Evolutionary conservation across 225 moss, liverwort and hornwort genomes (phyloP).

Genomic region (Climacium dendroides): DNA sequence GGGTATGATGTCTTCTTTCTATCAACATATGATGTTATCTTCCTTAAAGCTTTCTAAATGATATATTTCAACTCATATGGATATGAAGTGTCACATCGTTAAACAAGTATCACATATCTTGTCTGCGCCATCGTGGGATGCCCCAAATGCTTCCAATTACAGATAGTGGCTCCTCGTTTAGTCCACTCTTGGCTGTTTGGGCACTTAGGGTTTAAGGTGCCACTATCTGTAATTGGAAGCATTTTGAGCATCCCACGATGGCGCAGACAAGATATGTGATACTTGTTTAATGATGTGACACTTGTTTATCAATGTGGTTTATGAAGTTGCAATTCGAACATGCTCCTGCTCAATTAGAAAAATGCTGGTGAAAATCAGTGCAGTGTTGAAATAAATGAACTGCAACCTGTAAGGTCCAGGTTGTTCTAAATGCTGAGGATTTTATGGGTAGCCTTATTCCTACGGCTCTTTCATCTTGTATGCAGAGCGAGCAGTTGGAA

Average conservation of each 20-base stretch:
- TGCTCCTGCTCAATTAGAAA: background rate
- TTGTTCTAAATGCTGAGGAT: background rate
- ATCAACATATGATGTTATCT: background rate
- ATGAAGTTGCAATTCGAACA: background rate
- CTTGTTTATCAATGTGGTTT: background rate
- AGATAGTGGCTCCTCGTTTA: background rate
- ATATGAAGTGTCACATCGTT: background rate
- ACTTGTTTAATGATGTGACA: background rate
- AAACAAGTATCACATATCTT: background rate
- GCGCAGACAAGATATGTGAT: background rate
- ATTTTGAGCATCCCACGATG: background rate
- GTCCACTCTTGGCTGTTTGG: background rate
- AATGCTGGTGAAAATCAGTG: background rate
- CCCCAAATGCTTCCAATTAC: background rate
- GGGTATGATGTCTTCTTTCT: background rate
- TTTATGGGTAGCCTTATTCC: background rate
- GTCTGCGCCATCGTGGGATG: background rate
- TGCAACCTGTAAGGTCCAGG: background rate
- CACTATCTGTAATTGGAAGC: background rate
- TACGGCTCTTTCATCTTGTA: background rate
- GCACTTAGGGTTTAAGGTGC: background rate
- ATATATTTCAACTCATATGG: background rate
- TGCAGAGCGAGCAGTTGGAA: slow-evolving; percentile 82
- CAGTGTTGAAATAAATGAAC: background rate
- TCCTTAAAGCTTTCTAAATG: background rate